phyloP scores from a whole-genome alignment of 139 green algal genomes.

The Volvox africanus region DNA sequence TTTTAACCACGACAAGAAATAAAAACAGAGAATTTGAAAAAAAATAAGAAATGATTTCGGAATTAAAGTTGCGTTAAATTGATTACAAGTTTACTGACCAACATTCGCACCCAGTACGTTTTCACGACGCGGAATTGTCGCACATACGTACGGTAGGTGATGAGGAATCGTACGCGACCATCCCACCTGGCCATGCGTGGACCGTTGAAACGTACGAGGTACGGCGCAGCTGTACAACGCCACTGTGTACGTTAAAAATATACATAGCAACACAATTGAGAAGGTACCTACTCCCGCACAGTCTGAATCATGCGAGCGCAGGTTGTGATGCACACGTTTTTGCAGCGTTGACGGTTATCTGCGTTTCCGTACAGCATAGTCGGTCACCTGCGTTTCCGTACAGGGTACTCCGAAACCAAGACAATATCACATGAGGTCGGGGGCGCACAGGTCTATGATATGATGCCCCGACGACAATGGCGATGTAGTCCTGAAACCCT shows the following conservation, averaged over 20 bases:
- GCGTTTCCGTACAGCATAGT: background rate
- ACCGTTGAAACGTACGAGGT: conserved; percentile 44
- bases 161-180: conserved; percentile 26
- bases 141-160: background rate
- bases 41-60: too few species aligned
- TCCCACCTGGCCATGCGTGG: conserved; percentile 17
- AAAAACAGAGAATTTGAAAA: too few species aligned
- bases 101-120: background rate
- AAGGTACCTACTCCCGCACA: background rate
- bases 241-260: background rate
- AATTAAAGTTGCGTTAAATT: background rate
- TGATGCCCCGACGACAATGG: too few species aligned
- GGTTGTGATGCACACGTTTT: background rate
- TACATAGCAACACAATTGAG: background rate
- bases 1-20: too few species aligned
- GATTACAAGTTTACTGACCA: background rate
- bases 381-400: background rate
- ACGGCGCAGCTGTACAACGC: background rate
- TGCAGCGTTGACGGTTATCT: background rate
- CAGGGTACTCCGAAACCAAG: too few species aligned
- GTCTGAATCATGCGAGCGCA: background rate
- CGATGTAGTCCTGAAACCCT: too few species aligned
- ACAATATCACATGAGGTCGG: too few species aligned
- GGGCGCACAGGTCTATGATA: too few species aligned
- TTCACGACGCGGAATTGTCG: too few species aligned